phyloP scores from a whole-genome alignment of 2,329 filamentous ascomycete genomes.

The Fusarium redolens region DNA sequence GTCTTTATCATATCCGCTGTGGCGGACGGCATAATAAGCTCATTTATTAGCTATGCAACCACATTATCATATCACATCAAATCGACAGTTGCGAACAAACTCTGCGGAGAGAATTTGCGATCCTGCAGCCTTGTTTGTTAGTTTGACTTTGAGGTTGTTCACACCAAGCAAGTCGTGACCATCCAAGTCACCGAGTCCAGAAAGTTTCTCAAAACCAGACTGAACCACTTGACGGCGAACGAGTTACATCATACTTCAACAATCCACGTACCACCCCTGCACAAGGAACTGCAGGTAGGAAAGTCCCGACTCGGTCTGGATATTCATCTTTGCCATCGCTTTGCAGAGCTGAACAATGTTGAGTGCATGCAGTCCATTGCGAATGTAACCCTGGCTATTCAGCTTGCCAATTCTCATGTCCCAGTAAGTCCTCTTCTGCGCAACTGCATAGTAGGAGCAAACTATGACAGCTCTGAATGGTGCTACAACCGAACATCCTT shows the following conservation, averaged over 20 bases:
- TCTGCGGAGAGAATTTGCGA: conserved; percentile 15
- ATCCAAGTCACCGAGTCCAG: conserved; percentile 15
- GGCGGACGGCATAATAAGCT: conserved; percentile 37
- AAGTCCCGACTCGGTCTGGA: conserved; percentile 14
- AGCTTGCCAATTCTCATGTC: conserved; percentile 10
- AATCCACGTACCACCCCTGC: conserved; percentile 14
- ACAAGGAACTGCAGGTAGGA: conserved; percentile 17
- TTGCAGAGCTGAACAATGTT: conserved; percentile 9
- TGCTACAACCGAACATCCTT: conserved; percentile 24
- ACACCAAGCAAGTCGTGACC: conserved; percentile 23
- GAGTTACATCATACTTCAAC: conserved; percentile 10
- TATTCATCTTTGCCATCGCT: conserved; percentile 3
- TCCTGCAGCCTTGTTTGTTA: conserved; percentile 30
- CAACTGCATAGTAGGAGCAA: conserved; percentile 3
- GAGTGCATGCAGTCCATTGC: conserved; percentile 14
- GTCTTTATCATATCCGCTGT: conserved; percentile 21
- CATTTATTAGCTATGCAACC: conserved; percentile 29
- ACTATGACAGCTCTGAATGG: conserved; percentile 22
- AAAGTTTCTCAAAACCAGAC: conserved; percentile 14
- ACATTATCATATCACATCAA: conserved; percentile 28
- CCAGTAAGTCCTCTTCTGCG: not conserved
- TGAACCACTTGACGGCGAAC: conserved; percentile 20
- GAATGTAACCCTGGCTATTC: conserved; percentile 28
- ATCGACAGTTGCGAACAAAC: conserved; percentile 6
- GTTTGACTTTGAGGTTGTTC: conserved; percentile 9